Evolutionary conservation across 805 yeast species (phyloP).

Genomic region (Saccharomyces jurei): DNA sequence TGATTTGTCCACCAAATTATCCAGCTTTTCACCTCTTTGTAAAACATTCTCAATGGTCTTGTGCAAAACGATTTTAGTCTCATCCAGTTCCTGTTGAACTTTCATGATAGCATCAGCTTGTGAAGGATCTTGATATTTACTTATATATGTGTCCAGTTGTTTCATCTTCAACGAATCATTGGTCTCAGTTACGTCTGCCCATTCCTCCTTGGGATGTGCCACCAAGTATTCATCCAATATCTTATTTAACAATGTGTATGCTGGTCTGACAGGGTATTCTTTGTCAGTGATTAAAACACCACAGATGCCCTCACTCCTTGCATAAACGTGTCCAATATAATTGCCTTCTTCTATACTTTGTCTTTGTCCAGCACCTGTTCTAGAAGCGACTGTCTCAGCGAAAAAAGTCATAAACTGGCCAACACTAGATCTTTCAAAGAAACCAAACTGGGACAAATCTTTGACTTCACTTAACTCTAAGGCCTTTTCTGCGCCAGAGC

Average conservation of each 20-base stretch:
- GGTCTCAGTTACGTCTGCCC: conserved; percentile 48
- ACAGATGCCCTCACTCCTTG: conserved; percentile 82
- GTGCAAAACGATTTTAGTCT: conserved; percentile 91
- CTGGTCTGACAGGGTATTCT: conserved; percentile 95
- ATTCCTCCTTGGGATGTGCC: conserved; percentile 66
- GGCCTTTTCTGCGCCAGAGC: conserved; percentile 51
- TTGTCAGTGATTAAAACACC: conserved; percentile 90
- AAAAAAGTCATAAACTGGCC: conserved; percentile 93
- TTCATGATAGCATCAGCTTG: conserved; percentile 96
- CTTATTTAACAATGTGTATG: conserved; percentile 85
- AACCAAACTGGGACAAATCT: conserved; percentile 79
- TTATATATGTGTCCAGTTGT: conserved; percentile 59
- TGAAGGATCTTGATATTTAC: conserved; percentile 89
- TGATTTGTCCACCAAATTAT: conserved; percentile 87
- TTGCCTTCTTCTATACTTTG: conserved; percentile 89
- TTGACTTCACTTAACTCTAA: conserved; percentile 71
- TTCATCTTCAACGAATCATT: conserved; percentile 28
- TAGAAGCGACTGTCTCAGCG: conserved; percentile 78
- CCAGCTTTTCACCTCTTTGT: conserved; percentile 94
- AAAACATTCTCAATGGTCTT: conserved; percentile 90
- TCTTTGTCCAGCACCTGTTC: conserved; percentile 85
- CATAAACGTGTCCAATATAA: conserved; percentile 87
- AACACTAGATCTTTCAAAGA: conserved; percentile 76
- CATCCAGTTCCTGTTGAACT: conserved; percentile 96
- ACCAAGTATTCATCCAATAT: conserved; percentile 83